phyloP scores from a whole-genome alignment of 2,329 filamentous ascomycete genomes.

The Sodiomyces alkalinus region DNA sequence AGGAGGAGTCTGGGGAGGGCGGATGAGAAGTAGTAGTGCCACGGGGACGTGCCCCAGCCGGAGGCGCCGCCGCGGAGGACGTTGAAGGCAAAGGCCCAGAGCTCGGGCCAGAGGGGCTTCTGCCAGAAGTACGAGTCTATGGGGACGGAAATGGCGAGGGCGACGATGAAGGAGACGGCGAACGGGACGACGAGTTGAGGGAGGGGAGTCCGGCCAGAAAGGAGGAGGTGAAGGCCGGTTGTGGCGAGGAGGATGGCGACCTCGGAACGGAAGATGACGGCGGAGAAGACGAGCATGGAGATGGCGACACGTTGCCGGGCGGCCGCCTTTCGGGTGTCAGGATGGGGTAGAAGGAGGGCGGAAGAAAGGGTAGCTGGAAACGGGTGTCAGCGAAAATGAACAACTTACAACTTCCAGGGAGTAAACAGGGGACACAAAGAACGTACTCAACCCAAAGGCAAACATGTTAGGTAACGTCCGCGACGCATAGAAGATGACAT shows the following conservation, averaged over 20 bases:
- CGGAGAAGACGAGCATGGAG: slow-evolving; percentile 62
- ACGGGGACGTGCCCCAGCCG: slow-evolving; percentile 77
- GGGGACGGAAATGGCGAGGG: slow-evolving; percentile 53
- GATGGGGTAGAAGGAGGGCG: slow-evolving; percentile 25
- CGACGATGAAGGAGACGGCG: slow-evolving; percentile 45
- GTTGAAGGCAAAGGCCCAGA: slow-evolving; percentile 82
- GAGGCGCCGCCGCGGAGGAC: slow-evolving; percentile 69
- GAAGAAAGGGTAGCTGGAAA: slow-evolving; percentile 48
- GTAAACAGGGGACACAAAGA: neutral
- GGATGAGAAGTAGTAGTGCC: slow-evolving; percentile 73
- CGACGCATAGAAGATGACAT: slow-evolving; percentile 83
- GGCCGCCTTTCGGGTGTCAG: slow-evolving; percentile 12
- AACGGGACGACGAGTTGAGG: slow-evolving; percentile 51
- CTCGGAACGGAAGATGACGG: slow-evolving; percentile 79
- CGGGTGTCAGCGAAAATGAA: slow-evolving; percentile 1
- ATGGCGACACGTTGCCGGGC: slow-evolving; percentile 48
- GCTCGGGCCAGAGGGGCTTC: slow-evolving; percentile 73
- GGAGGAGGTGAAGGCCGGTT: slow-evolving; percentile 49
- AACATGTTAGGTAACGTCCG: slow-evolving; percentile 94
- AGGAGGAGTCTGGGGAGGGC: slow-evolving; percentile 70
- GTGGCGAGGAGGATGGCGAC: slow-evolving; percentile 65
- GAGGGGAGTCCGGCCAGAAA: slow-evolving; percentile 34
- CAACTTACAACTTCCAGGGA: too few relatives aligned
- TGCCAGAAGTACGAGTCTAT: slow-evolving; percentile 95
- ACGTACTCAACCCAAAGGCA: slow-evolving; percentile 71